Evolutionary conservation across 108 stramenopile species (phyloP), one percentile per base, ranked within the genome.

Genomic region (Hondaea fermentalgiana): DNA sequence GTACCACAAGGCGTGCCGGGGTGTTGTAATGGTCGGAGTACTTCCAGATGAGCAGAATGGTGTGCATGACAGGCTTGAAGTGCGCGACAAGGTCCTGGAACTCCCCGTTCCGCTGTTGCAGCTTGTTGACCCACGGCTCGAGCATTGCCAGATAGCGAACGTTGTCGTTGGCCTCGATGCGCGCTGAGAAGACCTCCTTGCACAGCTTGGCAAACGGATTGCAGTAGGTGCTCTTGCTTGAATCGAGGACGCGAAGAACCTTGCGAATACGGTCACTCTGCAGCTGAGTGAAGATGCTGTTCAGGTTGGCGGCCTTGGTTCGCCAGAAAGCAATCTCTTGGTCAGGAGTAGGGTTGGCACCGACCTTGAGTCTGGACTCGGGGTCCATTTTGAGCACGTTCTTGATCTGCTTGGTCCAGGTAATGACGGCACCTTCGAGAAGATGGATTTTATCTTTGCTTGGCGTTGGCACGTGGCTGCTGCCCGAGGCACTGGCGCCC

Each of bases 341-440:
- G 87, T 96, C 95, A 16, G 97, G 97, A 10, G 96, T 96, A 5
- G 97, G 97, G 87, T 96, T 95, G 60, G 90, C 57, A 35, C 96
- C 96, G 17, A 91, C 90, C 91, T 96, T 96, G 58, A 97, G 95
- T 87, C 93, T 94, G 23, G 90, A 87, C 87, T 96, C 97, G 10
- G 97, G 96, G 91, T 97, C 97, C 92, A 96, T 96, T 90, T 96
- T 96, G 72, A 97, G 91, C 16, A 97, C 96, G 76, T 89, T 93
- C 87, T 96, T 96, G 87, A 97, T 96, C 92, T 97, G 97, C 88
- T 97, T 97, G 19, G 96, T 97, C 97, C 97, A 97, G 28, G 95
- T 96, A 87, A 96, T 94, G 72, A 97, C 95, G 72, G 96, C 95
- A 8, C 95, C 94, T 72, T 97, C 97, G 21, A 97, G 92, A n/a